Evolutionary conservation across 129 eudicot genomes (phyloP), one percentile per base, ranked within the genome.

Genomic region (Flaveria linearis): DNA sequence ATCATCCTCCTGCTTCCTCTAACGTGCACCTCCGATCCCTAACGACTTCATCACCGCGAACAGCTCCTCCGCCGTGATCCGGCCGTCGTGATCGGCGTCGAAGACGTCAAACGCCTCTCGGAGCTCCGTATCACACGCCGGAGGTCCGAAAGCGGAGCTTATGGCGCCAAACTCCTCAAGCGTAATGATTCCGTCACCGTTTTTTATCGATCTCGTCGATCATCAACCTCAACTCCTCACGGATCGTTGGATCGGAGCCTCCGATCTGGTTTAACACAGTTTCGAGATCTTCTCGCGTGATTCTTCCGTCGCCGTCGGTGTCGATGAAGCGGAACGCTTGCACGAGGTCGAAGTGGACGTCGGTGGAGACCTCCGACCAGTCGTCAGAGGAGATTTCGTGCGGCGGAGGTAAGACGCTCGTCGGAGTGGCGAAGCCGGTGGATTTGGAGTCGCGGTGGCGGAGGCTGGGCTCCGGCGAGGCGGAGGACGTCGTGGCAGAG

Each of bases 1-100:
- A 92, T 92, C 98, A 92, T 92, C n/a, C 86, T 74, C 74, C 75
- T 81, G 81, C 98, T 3, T 92, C 98, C 47, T 90, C 98, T 43
- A 92, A 78, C 82, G 94, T 76, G 83, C 93, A 90, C 80, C 71
- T 46, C 41, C 72, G 90, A 30, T 79, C 98, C 94, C 92, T 9
- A 92, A 74, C 52, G 88, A 71, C 16, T 30, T 25, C 25, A 92
- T 86, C 23, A 86, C 98, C 60, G n/a, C 73, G 14, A 51, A 80
- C 45, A 92, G 50, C 78, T 92, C 98, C 78, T 84, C 92, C 71
- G 94, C 96, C 46, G 92, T 80, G 53, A 92, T 92, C 81, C 66
- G 79, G 3, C 98, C 98, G 80, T 92, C 98, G 46, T 80, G 84
- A 76, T 90, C 94, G 16, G 85, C 63, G 77, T 92, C 98, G 18